Conservation (phyloP, 352 stramenopile species). For the Phytophthora hybrid region DNA sequence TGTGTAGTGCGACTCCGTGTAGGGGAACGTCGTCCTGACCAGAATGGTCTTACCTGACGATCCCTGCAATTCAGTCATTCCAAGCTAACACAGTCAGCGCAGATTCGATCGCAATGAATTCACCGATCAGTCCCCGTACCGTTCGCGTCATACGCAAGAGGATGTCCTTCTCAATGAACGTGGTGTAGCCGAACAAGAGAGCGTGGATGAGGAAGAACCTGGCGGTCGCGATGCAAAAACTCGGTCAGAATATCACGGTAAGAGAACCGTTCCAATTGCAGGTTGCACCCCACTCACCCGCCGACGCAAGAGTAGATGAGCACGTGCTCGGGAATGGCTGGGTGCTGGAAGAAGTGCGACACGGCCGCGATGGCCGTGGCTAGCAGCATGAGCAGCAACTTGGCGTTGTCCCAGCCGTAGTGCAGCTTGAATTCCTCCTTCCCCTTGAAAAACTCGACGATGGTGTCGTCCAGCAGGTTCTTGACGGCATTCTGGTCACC, state of each 20-base stretch:
- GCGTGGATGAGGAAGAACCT: constrained; percentile 88
- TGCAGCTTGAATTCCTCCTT: constrained; percentile 66
- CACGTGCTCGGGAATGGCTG: constrained; percentile 65
- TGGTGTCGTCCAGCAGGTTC: constrained; percentile 86
- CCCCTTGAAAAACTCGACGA: constrained; percentile 77
- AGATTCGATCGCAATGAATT: not conserved
- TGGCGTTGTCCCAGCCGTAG: constrained; percentile 88
- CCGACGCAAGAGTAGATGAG: constrained; percentile 78
- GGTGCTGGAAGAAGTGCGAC: constrained; percentile 78
- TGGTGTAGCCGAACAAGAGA: constrained; percentile 73
- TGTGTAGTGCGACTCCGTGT: constrained; percentile 79
- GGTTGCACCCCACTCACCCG: constrained; percentile 44
- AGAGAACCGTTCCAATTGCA: not conserved
- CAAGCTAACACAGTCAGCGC: constrained; percentile 9
- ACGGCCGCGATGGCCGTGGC: constrained; percentile 63
- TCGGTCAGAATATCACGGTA: not conserved
- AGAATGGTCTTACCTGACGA: constrained; percentile 50
- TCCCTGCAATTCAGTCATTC: constrained; percentile 34
- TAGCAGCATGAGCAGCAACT: constrained; percentile 82
- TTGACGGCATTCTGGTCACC: constrained; percentile 89
- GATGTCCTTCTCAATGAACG: constrained; percentile 84
- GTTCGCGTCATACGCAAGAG: constrained; percentile 75
- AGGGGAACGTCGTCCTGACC: constrained; percentile 76
- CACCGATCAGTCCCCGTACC: constrained; percentile 35
- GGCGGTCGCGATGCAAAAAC: not conserved